These are phyloP conservation scores for Isatis tinctoria DNA, from an alignment of 345 rosid species.

Conservation along the genomic window DNA sequence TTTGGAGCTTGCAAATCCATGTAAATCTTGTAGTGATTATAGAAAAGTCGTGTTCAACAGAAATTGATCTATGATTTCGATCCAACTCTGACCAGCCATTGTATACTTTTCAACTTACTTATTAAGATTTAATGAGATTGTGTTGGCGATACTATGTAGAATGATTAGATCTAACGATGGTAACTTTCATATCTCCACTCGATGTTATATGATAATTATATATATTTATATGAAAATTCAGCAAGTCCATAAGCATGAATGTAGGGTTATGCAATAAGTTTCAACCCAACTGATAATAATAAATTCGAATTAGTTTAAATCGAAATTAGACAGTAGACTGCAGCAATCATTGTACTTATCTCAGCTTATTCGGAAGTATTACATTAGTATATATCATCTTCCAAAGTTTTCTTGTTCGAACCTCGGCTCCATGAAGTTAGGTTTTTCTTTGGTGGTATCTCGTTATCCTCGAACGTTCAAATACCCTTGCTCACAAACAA, in stretches of 20 bases:
- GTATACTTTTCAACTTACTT: neutral
- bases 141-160: neutral
- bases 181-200: neutral
- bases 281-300: neutral
- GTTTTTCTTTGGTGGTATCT: neutral
- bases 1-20: conserved; percentile 3
- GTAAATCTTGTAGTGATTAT: neutral
- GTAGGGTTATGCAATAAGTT: neutral
- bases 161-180: neutral
- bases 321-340: neutral
- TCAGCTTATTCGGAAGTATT: neutral
- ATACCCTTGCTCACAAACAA: neutral
- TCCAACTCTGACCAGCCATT: neutral
- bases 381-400: neutral
- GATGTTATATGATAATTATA: neutral
- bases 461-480: neutral
- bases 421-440: neutral
- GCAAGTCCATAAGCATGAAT: neutral
- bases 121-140: neutral
- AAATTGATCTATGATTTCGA: neutral
- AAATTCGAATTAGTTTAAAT: neutral
- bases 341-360: neutral
- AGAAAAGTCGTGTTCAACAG: neutral
- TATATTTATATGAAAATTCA: neutral
- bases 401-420: neutral